Evolutionary conservation across 495 filamentous ascomycete genomes (phyloP), one percentile per base, ranked within the genome.

Genomic region (Parathielavia appendiculata): DNA sequence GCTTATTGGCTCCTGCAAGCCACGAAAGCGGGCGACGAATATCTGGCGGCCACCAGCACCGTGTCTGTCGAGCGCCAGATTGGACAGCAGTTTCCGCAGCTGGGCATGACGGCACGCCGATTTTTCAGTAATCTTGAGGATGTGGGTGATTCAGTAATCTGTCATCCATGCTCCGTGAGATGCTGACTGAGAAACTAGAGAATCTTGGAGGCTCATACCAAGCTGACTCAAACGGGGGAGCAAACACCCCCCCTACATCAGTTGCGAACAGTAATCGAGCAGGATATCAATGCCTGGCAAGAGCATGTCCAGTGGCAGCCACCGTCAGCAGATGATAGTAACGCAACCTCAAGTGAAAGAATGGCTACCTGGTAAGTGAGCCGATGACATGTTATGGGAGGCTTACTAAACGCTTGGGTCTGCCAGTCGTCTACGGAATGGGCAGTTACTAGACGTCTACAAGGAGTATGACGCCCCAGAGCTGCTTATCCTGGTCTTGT

Each of bases 1-100:
- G 63, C 63, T 5, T 65, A 53, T 4, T 65, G 58, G 58, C 50
- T 60, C 16, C 50, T 65, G 5, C 47, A 59, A n/a, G 47, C 56
- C 3, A 65, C 52, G 13, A 45, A 38, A 35, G 22, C 22, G 16
- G 34, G 43, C 3, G 41, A 59, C 26, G 63, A 63, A 38, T 63
- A 59, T 26, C 41, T 34, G 7, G 34, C 13, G 6, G 34, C 50
- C 1, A n/a, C 26, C 36, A 23, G 20, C 46, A 26, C 48, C 40
- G 13, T 52, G 3, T 32, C 57, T 14, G 30, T 61, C 12, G 59
- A 23, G 26, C 26, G 26, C 9, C 41, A 61, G 14, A 56, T 61
- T 8, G 54, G 53, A 40, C 26, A n/a, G 26, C 40, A 61, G 5
- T 54, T 61, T 19, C 43, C 58, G 9, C 39, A 53, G 1, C 49